Evolutionary conservation across 192 early-diverging fungal species (phyloP).

Genomic region (Coemansia umbellata): DNA sequence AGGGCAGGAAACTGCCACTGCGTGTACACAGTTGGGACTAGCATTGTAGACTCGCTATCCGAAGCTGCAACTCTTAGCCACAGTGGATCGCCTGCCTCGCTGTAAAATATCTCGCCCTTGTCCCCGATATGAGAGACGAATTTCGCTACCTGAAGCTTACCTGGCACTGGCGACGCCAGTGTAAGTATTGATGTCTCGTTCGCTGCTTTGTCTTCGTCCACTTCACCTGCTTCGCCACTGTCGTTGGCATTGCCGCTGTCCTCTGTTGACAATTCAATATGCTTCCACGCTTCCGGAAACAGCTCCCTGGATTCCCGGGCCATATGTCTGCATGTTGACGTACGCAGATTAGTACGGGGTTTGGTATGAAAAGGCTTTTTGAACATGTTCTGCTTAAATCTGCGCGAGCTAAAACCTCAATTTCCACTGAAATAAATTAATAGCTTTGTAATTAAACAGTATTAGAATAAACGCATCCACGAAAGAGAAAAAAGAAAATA

Average conservation of each 20-base stretch:
- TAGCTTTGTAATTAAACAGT: too few relatives aligned
- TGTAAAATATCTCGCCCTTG: slow-evolving; percentile 62
- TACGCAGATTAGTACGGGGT: slow-evolving; percentile 61
- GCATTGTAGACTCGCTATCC: slow-evolving; percentile 23
- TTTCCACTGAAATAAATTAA: too few relatives aligned
- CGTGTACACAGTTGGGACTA: slow-evolving; percentile 76
- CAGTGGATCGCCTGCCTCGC: slow-evolving; percentile 55
- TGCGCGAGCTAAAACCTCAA: too few relatives aligned
- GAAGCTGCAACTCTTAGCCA: slow-evolving; percentile 59
- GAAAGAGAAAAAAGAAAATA: background rate
- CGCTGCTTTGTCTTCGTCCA: slow-evolving; percentile 28
- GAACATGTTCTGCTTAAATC: too few relatives aligned
- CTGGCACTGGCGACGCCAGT: slow-evolving; percentile 36
- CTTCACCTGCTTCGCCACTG: slow-evolving; percentile 28
- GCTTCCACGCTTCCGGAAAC: slow-evolving; percentile 38
- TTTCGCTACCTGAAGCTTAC: slow-evolving; percentile 60
- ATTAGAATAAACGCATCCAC: background rate
- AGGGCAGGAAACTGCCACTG: slow-evolving; percentile 68
- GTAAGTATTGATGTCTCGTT: slow-evolving; percentile 21
- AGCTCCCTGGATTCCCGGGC: slow-evolving; percentile 56
- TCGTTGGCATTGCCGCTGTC: background rate
- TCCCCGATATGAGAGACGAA: slow-evolving; percentile 63
- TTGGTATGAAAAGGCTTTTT: slow-evolving; percentile 73
- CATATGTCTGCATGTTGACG: slow-evolving; percentile 65
- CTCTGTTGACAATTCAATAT: slow-evolving; percentile 3